A percentile compares a stretch with the other conserved stretches of the same genome.
Evolutionary conservation across 495 filamentous ascomycete genomes (phyloP).

Genomic region (Penicillium simplicissimum): DNA sequence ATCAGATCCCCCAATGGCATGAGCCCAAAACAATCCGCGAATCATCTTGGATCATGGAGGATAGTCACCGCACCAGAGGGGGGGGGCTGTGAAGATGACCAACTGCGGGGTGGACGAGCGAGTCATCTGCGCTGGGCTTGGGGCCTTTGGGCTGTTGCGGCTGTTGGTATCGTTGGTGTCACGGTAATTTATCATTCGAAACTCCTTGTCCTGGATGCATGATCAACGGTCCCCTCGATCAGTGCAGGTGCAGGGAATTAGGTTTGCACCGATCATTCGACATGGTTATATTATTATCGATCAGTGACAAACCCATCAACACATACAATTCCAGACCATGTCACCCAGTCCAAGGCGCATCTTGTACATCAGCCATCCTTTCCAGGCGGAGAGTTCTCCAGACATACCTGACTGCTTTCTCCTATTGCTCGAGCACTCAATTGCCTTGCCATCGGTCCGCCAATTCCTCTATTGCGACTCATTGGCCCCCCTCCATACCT

Average conservation of each 20-base stretch:
- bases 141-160: neutral
- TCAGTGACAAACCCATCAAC: neutral
- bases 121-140: conserved; percentile 2
- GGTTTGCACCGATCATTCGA: neutral
- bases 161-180: neutral
- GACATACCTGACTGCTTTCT: neutral
- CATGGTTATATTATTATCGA: neutral
- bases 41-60: neutral
- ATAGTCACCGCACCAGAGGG: too few species aligned
- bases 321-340: too few species aligned
- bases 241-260: neutral
- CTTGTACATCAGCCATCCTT: too few species aligned
- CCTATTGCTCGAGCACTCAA: neutral
- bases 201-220: neutral
- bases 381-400: neutral
- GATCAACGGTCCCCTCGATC: neutral
- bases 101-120: conserved; percentile 20
- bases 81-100: conserved; percentile 4
- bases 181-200: neutral
- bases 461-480: neutral
- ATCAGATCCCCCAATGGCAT: neutral
- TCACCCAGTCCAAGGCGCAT: too few species aligned
- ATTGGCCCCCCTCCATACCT: neutral
- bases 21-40: neutral
- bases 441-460: neutral